phyloP scores from a whole-genome alignment of 345 rosid species.

The Populus ilicifolia region DNA sequence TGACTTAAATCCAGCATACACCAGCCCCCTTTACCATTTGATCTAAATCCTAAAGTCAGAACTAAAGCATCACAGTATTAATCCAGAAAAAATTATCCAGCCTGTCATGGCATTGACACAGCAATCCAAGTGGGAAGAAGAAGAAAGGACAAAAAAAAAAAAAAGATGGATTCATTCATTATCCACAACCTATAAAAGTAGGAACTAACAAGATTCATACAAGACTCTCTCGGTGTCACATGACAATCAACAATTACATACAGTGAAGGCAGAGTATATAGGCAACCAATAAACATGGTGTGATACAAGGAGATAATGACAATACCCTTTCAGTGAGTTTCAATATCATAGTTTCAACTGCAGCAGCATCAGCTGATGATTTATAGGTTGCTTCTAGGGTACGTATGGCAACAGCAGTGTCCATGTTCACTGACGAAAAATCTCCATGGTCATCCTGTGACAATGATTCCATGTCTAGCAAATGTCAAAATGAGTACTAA shows the following conservation, averaged over 20 bases:
- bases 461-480: neutral
- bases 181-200: neutral
- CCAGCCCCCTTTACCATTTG: neutral
- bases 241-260: neutral
- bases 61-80: neutral
- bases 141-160: too few species aligned
- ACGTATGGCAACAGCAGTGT: conserved; percentile 95
- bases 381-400: conserved; percentile 96
- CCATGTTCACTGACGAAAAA: conserved; percentile 97
- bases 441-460: conserved; percentile 93
- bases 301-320: neutral
- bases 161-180: neutral
- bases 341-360: conserved; percentile 73
- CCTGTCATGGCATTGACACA: neutral
- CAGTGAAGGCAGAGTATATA: neutral
- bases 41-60: neutral
- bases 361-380: conserved; percentile 86
- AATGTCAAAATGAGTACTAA: neutral
- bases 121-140: neutral
- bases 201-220: neutral
- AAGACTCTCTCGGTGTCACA: too few species aligned
- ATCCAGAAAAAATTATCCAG: neutral
- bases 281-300: neutral
- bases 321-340: conserved; percentile 80
- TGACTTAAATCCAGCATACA: neutral